Evolutionary conservation across 1,284 basidiomycete species (phyloP).

Genomic region (Gymnopus androsaceus): DNA sequence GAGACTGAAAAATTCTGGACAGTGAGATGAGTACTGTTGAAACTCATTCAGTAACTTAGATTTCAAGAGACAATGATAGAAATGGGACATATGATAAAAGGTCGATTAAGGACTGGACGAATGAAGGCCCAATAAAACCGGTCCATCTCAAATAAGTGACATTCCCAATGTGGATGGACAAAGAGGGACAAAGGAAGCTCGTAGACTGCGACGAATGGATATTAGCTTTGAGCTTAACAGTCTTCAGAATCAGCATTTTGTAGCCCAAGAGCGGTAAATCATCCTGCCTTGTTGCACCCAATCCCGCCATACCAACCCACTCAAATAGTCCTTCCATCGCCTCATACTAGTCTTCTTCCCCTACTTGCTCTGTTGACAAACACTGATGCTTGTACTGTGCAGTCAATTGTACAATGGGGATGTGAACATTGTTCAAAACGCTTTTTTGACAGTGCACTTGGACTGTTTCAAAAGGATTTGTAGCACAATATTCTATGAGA

Average conservation of each 20-base stretch:
- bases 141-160: slow-evolving; percentile 57
- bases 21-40: slow-evolving; percentile 16
- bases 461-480: too few relatives aligned
- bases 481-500: too few relatives aligned
- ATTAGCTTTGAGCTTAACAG: slow-evolving; percentile 40
- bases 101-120: slow-evolving; percentile 55
- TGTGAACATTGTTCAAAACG: too few relatives aligned
- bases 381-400: too few relatives aligned
- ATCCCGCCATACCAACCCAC: slow-evolving; percentile 66
- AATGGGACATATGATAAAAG: slow-evolving; percentile 37
- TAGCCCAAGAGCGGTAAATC: slow-evolving; percentile 4
- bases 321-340: slow-evolving; percentile 54
- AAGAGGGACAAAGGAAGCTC: slow-evolving; percentile 47
- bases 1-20: slow-evolving; percentile 31
- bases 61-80: slow-evolving; percentile 9
- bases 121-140: slow-evolving; percentile 53
- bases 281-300: slow-evolving; percentile 44
- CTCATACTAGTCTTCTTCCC: slow-evolving; percentile 43
- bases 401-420: too few relatives aligned
- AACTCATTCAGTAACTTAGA: slow-evolving; percentile 15
- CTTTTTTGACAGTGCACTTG: too few relatives aligned
- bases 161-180: slow-evolving; percentile 42
- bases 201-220: slow-evolving; percentile 50
- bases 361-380: not conserved
- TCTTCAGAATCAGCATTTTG: not conserved